A percentile compares a stretch with the other conserved stretches of the same genome.
Evolutionary conservation across 176 grass and related monocot genomes (phyloP).

Genomic region (Saccharum officinarum): DNA sequence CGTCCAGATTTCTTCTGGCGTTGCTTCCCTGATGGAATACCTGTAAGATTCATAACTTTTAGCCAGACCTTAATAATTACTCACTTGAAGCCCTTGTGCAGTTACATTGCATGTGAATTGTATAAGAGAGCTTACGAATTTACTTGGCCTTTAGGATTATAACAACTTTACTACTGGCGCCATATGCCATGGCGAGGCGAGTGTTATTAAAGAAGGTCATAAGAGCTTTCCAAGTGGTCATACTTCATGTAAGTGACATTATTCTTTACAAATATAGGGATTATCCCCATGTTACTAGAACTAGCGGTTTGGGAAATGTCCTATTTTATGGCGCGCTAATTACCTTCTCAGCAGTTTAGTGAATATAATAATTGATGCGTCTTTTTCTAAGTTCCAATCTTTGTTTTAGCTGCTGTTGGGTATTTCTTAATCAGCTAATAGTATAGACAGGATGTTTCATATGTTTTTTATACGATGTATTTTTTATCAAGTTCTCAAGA

Average conservation of each 20-base stretch:
- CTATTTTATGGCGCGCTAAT: neutral
- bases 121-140: neutral
- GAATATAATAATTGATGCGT: neutral
- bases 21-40: conserved; percentile 71
- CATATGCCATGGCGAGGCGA: conserved; percentile 68
- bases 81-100: neutral
- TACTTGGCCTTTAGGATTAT: conserved; percentile 45
- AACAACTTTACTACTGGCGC: conserved; percentile 54
- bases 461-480: neutral
- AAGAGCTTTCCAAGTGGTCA: conserved; percentile 90
- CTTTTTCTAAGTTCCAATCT: neutral
- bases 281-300: neutral
- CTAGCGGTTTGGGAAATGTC: neutral
- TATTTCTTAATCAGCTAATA: neutral
- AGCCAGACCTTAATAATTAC: neutral
- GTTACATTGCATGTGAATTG: neutral
- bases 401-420: neutral
- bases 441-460: neutral
- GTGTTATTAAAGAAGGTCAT: conserved; percentile 79
- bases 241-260: conserved; percentile 64
- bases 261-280: neutral
- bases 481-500: neutral
- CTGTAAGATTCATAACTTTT: conserved; percentile 34
- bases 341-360: neutral
- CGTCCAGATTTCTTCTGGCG: conserved; percentile 89